phyloP scores from a whole-genome alignment of 1,284 basidiomycete species.

The Coriolopsis trogii region DNA sequence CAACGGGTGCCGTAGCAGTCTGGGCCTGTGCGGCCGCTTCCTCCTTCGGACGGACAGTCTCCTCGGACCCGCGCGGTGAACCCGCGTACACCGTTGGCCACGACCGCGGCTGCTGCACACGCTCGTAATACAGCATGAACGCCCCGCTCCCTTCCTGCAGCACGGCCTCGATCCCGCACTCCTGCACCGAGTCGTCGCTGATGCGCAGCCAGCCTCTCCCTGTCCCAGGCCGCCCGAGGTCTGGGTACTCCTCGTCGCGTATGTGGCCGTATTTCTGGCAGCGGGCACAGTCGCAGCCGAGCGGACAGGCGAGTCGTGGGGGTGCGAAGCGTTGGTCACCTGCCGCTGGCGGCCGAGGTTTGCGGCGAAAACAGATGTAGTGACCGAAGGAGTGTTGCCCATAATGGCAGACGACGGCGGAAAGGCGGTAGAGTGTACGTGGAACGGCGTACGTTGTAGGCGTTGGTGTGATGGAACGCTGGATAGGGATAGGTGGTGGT shows the following conservation, averaged over 20 bases:
- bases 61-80: conserved; percentile 45
- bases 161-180: conserved; percentile 77
- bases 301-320: conserved; percentile 51
- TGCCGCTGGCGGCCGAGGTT: conserved; percentile 53
- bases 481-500: conserved; percentile 31
- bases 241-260: conserved; percentile 37
- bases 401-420: conserved; percentile 87
- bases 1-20: conserved; percentile 36
- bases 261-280: conserved; percentile 45
- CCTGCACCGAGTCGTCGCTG: conserved; percentile 82
- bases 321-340: conserved; percentile 42
- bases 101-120: conserved; percentile 46
- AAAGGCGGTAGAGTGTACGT: conserved; percentile 76
- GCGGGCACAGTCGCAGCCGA: conserved; percentile 47
- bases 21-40: too few species aligned
- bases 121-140: conserved; percentile 93
- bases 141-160: conserved; percentile 72
- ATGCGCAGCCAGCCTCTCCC: conserved; percentile 79
- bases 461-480: conserved; percentile 56
- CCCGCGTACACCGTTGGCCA: conserved; percentile 21
- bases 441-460: conserved; percentile 51
- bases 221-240: conserved; percentile 38
- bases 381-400: conserved; percentile 91
- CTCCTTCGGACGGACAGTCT: conserved; percentile 56
- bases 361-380: conserved; percentile 87